Conservation (phyloP, 2,329 filamentous ascomycete species). For the Lachnellula subtilissima region DNA sequence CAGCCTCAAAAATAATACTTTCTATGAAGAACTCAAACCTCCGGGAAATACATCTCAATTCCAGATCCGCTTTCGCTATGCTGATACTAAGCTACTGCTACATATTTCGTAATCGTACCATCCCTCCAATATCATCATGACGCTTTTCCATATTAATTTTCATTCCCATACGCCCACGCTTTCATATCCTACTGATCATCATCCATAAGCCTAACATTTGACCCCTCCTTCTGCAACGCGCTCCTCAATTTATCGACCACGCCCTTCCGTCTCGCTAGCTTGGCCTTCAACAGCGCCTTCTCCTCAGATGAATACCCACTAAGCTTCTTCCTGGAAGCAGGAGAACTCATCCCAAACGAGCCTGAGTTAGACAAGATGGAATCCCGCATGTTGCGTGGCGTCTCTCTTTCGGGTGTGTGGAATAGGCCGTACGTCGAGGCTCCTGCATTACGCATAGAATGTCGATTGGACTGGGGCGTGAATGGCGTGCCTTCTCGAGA, state of each 20-base stretch:
- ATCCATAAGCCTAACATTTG: conserved; percentile 27
- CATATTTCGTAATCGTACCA: not conserved
- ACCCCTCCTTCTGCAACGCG: conserved; percentile 29
- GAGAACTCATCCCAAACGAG: conserved; percentile 19
- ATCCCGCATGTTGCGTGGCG: conserved; percentile 21
- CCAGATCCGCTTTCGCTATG: not conserved
- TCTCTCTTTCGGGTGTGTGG: conserved; percentile 29
- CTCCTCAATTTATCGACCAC: conserved; percentile 46
- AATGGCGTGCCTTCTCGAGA: conserved; percentile 43
- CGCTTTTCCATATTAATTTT: not conserved
- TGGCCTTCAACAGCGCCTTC: conserved; percentile 51
- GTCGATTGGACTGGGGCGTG: conserved; percentile 25
- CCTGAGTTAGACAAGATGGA: conserved; percentile 28
- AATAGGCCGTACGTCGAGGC: conserved; percentile 25
- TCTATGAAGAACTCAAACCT: too few relatives aligned
- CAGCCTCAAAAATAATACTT: too few relatives aligned
- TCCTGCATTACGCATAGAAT: conserved; percentile 20
- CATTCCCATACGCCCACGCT: not conserved
- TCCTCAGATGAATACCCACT: conserved; percentile 57
- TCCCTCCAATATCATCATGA: not conserved
- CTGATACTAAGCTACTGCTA: not conserved
- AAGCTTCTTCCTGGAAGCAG: conserved; percentile 54
- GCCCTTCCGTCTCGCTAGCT: conserved; percentile 47
- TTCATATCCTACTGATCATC: conserved; percentile 19
- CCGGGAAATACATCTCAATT: too few relatives aligned